These are phyloP conservation scores for Tylopilus sp. DNA, from an alignment of 768 basidiomycete genomes.

Conservation along the genomic window DNA sequence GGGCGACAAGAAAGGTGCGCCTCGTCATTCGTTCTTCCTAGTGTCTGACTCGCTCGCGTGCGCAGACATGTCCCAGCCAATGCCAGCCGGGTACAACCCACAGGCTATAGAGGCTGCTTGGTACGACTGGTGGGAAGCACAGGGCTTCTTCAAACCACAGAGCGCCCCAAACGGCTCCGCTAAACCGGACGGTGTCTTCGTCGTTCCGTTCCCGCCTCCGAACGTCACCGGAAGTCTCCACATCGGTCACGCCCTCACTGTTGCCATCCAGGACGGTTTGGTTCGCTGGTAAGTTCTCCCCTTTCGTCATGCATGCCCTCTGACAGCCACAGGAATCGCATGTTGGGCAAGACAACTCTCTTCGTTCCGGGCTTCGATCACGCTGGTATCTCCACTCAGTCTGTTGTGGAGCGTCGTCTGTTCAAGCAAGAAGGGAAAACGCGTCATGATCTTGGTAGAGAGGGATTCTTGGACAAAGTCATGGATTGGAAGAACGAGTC, in stretches of 20 bases:
- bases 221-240: conserved; percentile 96
- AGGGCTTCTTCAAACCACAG: conserved; percentile 88
- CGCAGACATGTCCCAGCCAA: conserved; percentile 78
- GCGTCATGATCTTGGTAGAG: conserved; percentile 92
- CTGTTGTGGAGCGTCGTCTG: conserved; percentile 91
- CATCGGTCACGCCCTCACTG: conserved; percentile 91
- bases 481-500: conserved; percentile 98
- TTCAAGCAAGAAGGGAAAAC: conserved; percentile 80
- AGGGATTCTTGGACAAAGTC: conserved; percentile 85
- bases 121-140: conserved; percentile 96
- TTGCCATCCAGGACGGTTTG: conserved; percentile 86
- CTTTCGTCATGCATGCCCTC: background rate
- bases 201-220: conserved; percentile 89
- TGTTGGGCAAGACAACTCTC: conserved; percentile 88
- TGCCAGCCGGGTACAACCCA: conserved; percentile 94
- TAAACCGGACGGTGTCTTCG: conserved; percentile 68
- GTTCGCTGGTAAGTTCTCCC: conserved; percentile 69
- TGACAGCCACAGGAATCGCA: conserved; percentile 70
- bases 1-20: conserved; percentile 90
- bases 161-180: conserved; percentile 52
- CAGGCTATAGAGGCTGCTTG: conserved; percentile 91
- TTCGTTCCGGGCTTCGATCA: conserved; percentile 97
- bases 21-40: background rate
- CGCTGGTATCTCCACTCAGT: conserved; percentile 97
- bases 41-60: background rate